Evolutionary conservation across 192 early-diverging fungal species (phyloP), one percentile per base, ranked within the genome.

Genomic region (Coemansia sp.): DNA sequence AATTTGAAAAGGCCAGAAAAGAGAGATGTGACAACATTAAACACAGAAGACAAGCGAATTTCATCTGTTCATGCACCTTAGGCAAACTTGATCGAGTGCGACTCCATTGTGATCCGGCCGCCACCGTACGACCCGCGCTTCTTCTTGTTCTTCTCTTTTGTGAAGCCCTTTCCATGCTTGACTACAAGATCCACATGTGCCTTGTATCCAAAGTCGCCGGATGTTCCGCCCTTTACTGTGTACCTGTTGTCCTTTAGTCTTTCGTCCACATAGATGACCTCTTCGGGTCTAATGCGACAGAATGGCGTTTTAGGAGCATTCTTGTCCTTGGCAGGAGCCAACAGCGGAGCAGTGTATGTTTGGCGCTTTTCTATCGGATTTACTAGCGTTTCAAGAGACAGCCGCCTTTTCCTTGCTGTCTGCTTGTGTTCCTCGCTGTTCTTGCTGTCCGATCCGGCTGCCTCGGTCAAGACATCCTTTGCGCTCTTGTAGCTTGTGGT

Each of bases 91-190:
- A 94, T 92, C 6, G 91, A 94, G 71, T 94, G 87, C 23, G 90
- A 91, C 33, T 75, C 81, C 55, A 89, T 86, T 60, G 91, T 89
- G 59, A 98, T 98, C 54, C 82, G 70, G 22, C 96, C 96, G 29
- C 96, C 96, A 57, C 89, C 86, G 84, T 98, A 98, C 40, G 89
- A 88, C 23, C 94, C 94, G 53, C 92, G 83, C 86, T 97, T 97
- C 83, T 98, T 98, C 84, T 97, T 97, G 61, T 92, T 93, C 86
- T 98, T 98, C 67, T 97, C 94, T 13, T 88, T 89, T 37, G 92
- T 87, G 84, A 98, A 98, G 25, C 87, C 87, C 79, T 94, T 93
- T 42, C 97, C 97, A 30, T 89, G 82, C 15, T 88, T 93, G 42
- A 90, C 88, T 57, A 94, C 89, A 64, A 98, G 84, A 57, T 98